Conservation (phyloP, 169 alveolate species). For the Cryptosporidium ryanae region DNA sequence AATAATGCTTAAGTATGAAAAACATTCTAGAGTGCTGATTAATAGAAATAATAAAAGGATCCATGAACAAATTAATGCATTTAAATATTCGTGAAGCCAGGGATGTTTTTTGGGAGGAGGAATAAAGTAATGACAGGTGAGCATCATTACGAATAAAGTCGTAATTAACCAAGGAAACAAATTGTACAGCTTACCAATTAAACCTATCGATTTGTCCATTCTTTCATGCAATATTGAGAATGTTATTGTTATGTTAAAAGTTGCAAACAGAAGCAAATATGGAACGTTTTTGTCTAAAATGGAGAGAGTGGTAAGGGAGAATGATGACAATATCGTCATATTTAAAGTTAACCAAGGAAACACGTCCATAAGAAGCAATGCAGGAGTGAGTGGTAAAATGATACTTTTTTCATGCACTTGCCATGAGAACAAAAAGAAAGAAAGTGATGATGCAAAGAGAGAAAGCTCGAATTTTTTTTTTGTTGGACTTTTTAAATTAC, state of each 20-base stretch:
- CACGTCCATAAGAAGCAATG: constrained; percentile 76
- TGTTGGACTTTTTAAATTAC: constrained; percentile 70
- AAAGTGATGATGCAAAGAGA: constrained; percentile 74
- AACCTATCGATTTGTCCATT: neutral
- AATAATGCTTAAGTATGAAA: neutral
- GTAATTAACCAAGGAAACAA: neutral
- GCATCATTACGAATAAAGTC: constrained; percentile 22
- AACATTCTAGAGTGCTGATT: constrained; percentile 10
- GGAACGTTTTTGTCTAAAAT: constrained; percentile 45
- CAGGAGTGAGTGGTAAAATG: constrained; percentile 84
- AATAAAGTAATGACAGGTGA: constrained; percentile 10
- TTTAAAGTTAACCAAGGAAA: constrained; percentile 40
- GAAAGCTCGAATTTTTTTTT: constrained; percentile 70
- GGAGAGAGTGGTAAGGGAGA: constrained; percentile 42
- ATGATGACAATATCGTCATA: constrained; percentile 31
- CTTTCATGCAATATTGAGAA: constrained; percentile 1
- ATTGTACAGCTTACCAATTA: neutral
- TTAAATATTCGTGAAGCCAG: constrained; percentile 52
- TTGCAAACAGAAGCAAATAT: constrained; percentile 9
- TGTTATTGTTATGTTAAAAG: constrained; percentile 5
- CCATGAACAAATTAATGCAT: constrained; percentile 57
- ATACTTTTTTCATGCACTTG: constrained; percentile 93
- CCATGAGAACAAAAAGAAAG: constrained; percentile 82
- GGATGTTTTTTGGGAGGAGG: constrained; percentile 49
- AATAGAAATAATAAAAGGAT: constrained; percentile 17